These are phyloP conservation scores for Collybia mongolica DNA, from an alignment of 768 basidiomycete genomes.

Conservation along the genomic window DNA sequence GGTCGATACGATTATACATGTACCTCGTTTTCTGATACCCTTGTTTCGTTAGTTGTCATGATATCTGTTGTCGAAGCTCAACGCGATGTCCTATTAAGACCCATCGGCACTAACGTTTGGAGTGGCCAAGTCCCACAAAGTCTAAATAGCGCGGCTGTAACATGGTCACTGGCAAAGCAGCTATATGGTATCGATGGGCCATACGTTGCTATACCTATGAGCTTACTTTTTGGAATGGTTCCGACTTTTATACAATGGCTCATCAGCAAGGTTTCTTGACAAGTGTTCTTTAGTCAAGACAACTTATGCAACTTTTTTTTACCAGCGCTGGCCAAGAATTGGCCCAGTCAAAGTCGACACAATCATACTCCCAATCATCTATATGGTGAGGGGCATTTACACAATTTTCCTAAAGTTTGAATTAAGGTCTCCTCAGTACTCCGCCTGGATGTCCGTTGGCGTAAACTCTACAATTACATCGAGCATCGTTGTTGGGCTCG, in stretches of 20 bases:
- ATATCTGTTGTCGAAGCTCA: slow-evolving; percentile 50
- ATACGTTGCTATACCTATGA: slow-evolving; percentile 56
- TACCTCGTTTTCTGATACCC: not conserved
- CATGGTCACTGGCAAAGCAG: slow-evolving; percentile 62
- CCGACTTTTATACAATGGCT: slow-evolving; percentile 55
- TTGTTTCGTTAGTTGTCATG: slow-evolving; percentile 50
- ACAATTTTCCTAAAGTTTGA: not conserved
- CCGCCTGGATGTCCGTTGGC: slow-evolving; percentile 47
- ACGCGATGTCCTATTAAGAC: slow-evolving; percentile 49
- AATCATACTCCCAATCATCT: slow-evolving; percentile 57
- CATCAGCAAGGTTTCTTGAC: slow-evolving; percentile 40
- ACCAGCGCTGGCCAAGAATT: slow-evolving; percentile 54
- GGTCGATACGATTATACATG: not conserved
- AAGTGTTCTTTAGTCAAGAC: not conserved
- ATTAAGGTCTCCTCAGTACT: slow-evolving; percentile 24
- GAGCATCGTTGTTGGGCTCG: slow-evolving; percentile 48
- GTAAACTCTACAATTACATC: slow-evolving; percentile 52
- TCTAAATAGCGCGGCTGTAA: slow-evolving; percentile 57
- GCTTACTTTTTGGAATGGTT: slow-evolving; percentile 51
- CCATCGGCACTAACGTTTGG: slow-evolving; percentile 62
- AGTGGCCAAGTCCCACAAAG: slow-evolving; percentile 50
- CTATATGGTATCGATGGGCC: slow-evolving; percentile 53
- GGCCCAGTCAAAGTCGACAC: slow-evolving; percentile 47
- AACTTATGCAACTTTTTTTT: not conserved
- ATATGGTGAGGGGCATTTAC: slow-evolving; percentile 33